A percentile compares a stretch with the other conserved stretches of the same genome.
These are phyloP conservation scores for Fusarium pininemorale DNA, from an alignment of 2,329 filamentous ascomycete genomes.

Conservation along the genomic window DNA sequence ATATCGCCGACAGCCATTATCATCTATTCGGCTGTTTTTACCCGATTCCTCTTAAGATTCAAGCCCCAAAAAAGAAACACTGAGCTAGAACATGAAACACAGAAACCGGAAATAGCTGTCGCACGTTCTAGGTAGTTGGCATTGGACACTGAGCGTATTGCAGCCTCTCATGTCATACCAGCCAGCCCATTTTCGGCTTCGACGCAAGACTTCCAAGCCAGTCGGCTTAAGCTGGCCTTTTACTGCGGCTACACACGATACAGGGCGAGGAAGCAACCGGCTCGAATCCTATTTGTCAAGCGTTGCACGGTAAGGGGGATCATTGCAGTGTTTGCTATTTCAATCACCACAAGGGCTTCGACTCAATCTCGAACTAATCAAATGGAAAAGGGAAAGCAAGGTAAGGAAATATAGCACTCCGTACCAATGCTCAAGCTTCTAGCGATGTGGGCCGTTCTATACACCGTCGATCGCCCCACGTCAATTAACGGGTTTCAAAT, in stretches of 20 bases:
- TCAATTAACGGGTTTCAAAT: constrained; percentile 13
- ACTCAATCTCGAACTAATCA: constrained; percentile 6
- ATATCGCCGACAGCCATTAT: background rate
- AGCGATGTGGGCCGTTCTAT: background rate
- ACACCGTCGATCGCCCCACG: constrained; percentile 13
- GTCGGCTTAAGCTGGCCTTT: constrained; percentile 3
- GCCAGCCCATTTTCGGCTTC: background rate
- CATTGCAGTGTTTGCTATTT: constrained; percentile 20
- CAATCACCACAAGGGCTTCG: background rate
- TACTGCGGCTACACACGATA: constrained; percentile 12
- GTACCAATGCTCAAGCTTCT: background rate
- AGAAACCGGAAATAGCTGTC: constrained; percentile 17
- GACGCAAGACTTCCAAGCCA: background rate
- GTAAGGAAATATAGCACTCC: background rate
- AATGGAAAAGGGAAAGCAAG: constrained; percentile 11
- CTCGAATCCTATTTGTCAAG: background rate
- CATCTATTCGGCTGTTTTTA: background rate
- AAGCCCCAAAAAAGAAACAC: constrained; percentile 4
- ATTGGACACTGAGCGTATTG: constrained; percentile 5
- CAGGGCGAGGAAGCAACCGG: constrained; percentile 18
- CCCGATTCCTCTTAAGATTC: background rate
- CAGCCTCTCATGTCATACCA: background rate
- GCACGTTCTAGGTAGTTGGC: background rate
- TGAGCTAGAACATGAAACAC: constrained; percentile 26
- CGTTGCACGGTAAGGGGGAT: constrained; percentile 15